phyloP scores from a whole-genome alignment of 495 filamentous ascomycete species.

The Paragyromitra xinjiangensis region DNA sequence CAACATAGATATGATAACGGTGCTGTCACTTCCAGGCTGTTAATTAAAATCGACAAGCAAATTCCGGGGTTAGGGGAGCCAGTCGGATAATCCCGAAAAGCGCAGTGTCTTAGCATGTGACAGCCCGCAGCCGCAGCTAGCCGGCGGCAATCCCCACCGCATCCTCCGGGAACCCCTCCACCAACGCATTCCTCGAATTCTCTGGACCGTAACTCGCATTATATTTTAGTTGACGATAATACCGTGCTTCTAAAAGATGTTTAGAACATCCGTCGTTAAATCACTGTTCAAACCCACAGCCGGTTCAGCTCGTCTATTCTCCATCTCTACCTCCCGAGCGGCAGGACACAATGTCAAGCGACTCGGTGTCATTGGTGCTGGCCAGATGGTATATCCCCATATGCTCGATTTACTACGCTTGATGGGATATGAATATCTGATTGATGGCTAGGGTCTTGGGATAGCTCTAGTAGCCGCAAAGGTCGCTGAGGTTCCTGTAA shows the following conservation, averaged over 20 bases:
- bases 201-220: neutral
- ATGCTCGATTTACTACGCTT: neutral
- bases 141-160: conserved; percentile 22
- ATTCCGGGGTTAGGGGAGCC: no score
- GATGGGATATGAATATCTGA: conserved; percentile 49
- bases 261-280: conserved; percentile 9
- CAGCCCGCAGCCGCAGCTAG: conserved; percentile 14
- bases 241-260: conserved; percentile 18
- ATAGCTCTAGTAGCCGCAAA: conserved; percentile 95
- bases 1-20: no score
- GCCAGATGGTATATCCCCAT: conserved; percentile 80
- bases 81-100: conserved; percentile 4
- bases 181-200: neutral
- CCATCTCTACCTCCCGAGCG: conserved; percentile 19
- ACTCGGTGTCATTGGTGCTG: conserved; percentile 91
- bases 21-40: neutral
- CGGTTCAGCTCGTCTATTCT: conserved; percentile 34
- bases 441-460: conserved; percentile 78
- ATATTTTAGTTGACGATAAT: neutral
- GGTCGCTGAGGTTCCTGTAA: conserved; percentile 84
- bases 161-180: neutral
- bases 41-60: neutral
- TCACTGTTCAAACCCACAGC: neutral
- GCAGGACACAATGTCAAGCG: conserved; percentile 73
- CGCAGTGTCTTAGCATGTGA: conserved; percentile 21